Evolutionary conservation across 2,329 filamentous ascomycete genomes (phyloP), one percentile per base, ranked within the genome.

Genomic region (Bipolaris cookei): DNA sequence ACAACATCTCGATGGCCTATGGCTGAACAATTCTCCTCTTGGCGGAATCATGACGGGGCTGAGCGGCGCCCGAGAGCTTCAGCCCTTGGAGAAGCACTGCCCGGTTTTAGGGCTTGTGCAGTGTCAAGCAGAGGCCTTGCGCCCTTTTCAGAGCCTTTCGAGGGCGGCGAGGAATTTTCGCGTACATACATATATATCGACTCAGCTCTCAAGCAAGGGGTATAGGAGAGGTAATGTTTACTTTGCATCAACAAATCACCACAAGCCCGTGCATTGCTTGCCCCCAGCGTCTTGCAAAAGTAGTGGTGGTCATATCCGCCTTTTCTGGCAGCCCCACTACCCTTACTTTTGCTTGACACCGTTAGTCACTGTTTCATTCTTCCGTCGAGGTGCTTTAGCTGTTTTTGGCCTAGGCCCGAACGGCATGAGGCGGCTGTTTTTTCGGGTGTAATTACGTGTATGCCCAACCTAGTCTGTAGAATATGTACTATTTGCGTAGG

Each of bases 91-190:
- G 34, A 46, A 11, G 28, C 7, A 37, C 34, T 2, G 34, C 18
- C 42, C 35, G 18, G 7, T 25, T 10, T 13, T 3, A 39, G 25
- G 34, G 25, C 16, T 25, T 16, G 35, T 18, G 16, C 23, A 20
- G 13, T 30, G 18, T 51, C n/a, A 3, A 13, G 11, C 11, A 20
- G 35, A 54, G 47, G 51, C 50, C 46, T 38, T 64, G 30, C 56
- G 62, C 56, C 62, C 59, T 64, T 60, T 50, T 23, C 28, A 30
- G 7, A 30, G 28, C 28, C 28, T 30, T 11, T 30, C 28, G 10
- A 30, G 28, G 10, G 28, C 10, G 28, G 3, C 3, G 28, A 30
- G 3, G 28, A 13, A 3, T 8, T 30, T 30, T 30, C 10, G 28
- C 28, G 10, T 30, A 30, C 28, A 28, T 28, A 30, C 7, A 30